These are phyloP conservation scores for Perilla frutescens DNA, from an alignment of 257 asterid genomes.

Conservation along the genomic window DNA sequence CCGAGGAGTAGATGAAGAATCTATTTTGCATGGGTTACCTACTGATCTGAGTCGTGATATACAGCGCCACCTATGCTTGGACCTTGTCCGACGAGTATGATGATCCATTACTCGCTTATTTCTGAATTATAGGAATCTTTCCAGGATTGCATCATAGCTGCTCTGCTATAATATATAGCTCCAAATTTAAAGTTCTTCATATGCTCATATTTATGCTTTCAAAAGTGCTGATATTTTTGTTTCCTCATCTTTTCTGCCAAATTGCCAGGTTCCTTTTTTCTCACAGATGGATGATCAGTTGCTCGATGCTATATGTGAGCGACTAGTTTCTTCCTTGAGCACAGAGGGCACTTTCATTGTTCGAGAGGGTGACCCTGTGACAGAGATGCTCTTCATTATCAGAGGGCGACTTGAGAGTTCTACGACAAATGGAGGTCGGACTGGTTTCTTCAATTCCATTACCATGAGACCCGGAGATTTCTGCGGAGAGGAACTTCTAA, in stretches of 20 bases:
- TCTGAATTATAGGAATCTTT: not conserved
- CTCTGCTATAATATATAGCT: not conserved
- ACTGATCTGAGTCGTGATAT: slow-evolving; percentile 90
- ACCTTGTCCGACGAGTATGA: slow-evolving; percentile 91
- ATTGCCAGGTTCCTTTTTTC: slow-evolving; percentile 80
- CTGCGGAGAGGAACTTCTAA: slow-evolving; percentile 93
- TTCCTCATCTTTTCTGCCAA: not conserved
- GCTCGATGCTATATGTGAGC: slow-evolving; percentile 94
- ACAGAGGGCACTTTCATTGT: slow-evolving; percentile 83
- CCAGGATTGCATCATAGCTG: not conserved
- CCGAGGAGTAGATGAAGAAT: slow-evolving; percentile 91
- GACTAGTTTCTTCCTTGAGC: slow-evolving; percentile 78
- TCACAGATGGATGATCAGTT: slow-evolving; percentile 96
- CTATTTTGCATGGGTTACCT: slow-evolving; percentile 78
- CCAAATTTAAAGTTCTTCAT: too few species aligned
- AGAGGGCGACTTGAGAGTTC: slow-evolving; percentile 90
- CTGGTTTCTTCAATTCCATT: slow-evolving; percentile 86
- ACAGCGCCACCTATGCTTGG: slow-evolving; percentile 95
- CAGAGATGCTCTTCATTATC: slow-evolving; percentile 92
- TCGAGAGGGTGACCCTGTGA: slow-evolving; percentile 96
- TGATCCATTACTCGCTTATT: slow-evolving; percentile 25
- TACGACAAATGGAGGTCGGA: slow-evolving; percentile 90
- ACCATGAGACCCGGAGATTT: slow-evolving; percentile 86
- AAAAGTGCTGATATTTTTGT: slow-evolving; percentile 10
- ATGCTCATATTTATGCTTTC: too few species aligned